phyloP scores from a whole-genome alignment of 495 filamentous ascomycete species.

The Acidiella bohemica region DNA sequence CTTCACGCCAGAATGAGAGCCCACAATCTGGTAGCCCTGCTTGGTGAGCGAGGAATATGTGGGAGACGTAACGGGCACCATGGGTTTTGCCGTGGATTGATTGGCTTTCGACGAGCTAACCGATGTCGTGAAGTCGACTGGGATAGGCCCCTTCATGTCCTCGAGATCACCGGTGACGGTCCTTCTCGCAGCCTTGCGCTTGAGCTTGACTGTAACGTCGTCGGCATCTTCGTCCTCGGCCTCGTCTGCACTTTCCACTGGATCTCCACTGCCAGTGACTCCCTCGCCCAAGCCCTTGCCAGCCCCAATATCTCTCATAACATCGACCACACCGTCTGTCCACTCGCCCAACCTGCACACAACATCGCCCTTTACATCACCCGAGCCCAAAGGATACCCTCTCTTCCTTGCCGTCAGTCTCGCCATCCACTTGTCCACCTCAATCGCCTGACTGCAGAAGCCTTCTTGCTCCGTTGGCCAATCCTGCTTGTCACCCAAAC shows the following conservation, averaged over 20 bases:
- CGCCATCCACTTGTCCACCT: slow-evolving; percentile 90
- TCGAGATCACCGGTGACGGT: slow-evolving; percentile 54
- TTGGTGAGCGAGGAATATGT: slow-evolving; percentile 82
- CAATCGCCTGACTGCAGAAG: slow-evolving; percentile 78
- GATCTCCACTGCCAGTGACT: slow-evolving; percentile 64
- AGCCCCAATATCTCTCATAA: slow-evolving; percentile 46
- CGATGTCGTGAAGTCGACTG: slow-evolving; percentile 76
- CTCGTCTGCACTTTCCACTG: slow-evolving; percentile 72
- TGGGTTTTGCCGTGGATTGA: slow-evolving; percentile 48
- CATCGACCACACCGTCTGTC: slow-evolving; percentile 58
- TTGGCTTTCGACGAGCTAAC: slow-evolving; percentile 22
- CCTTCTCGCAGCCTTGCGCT: slow-evolving; percentile 1
- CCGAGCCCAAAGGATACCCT: slow-evolving; percentile 76
- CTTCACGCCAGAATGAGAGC: slow-evolving; percentile 91
- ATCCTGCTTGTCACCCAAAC: slow-evolving; percentile 76
- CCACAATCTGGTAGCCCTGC: slow-evolving; percentile 90
- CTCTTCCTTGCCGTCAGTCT: slow-evolving; percentile 69
- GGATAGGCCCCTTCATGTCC: slow-evolving; percentile 53
- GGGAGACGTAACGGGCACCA: slow-evolving; percentile 82
- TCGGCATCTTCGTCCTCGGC: slow-evolving; percentile 44
- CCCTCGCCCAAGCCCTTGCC: slow-evolving; percentile 65
- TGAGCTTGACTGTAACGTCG: slow-evolving; percentile 34
- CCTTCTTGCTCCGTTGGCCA: slow-evolving; percentile 86
- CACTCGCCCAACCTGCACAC: slow-evolving; percentile 56
- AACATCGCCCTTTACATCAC: slow-evolving; percentile 55